Base-by-base conservation (phyloP, 768 basidiomycete species). In the Serendipita vermifera region DNA sequence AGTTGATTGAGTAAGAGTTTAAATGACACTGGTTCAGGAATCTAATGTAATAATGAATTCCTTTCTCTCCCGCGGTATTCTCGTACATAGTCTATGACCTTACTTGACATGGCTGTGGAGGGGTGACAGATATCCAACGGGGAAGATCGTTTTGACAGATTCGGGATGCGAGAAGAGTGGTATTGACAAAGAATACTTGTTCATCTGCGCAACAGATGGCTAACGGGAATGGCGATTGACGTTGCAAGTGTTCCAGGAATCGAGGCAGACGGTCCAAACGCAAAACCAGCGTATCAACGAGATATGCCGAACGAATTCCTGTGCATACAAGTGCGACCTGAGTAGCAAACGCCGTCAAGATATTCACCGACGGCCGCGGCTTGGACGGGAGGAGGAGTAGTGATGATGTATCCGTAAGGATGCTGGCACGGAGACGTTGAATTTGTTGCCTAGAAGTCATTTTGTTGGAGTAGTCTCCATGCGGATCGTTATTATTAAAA, bases 261-360 rank as follows among this genome's bases (percentile, higher is more conserved):
- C 9, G 7, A 17, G 17, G 39, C 39, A 51, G 46, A 31, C n/a
- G n/a, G 24, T 51, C 15, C 27, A 27, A 27, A 9, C 7, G 17
- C 9, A 51, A 31, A 51, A 17, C 26, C 39, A 31, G 11, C 9
- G 15, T 29, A 26, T 51, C 46, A 9, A 31, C 22, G 27, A 51
- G 46, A 51, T 51, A 51, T 13, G 22, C 46, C n/a, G 46, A 51
- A 31, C 46, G 46, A 24, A 51, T 51, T 51, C 46, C 24, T 11
- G 27, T 27, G 24, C 26, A 7, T 27, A 51, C 46, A 15, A 51
- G 46, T 31, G 46, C 27, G 26, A 51, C 29, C 29, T 51, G 46
- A n/a, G 46, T 51, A 31, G 46, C 46, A 22, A 51, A n/a, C n/a
- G n/a, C n/a, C n/a, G n/a, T n/a, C n/a, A n/a, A n/a, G n/a, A n/a